These are phyloP conservation scores for Colletotrichum tropicicola DNA, from an alignment of 2,329 filamentous ascomycete genomes.

Conservation along the genomic window DNA sequence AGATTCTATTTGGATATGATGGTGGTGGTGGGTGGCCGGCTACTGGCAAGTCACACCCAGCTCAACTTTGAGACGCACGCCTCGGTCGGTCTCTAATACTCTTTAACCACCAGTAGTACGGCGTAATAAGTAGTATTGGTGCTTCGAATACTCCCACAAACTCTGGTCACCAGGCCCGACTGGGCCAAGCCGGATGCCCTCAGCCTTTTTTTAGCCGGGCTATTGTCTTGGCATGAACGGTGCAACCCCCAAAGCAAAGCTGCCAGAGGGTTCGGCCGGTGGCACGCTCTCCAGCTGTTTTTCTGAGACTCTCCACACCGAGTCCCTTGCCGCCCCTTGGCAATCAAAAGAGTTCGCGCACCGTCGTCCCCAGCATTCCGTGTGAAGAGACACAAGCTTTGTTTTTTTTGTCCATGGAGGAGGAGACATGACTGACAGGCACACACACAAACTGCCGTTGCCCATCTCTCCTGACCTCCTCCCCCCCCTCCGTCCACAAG, in stretches of 20 bases:
- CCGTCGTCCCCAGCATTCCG: no score
- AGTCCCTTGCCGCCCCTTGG: slow-evolving; percentile 9
- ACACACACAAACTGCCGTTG: no score
- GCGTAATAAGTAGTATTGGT: background rate
- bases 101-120: no score
- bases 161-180: background rate
- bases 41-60: background rate
- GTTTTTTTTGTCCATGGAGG: background rate
- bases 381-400: no score
- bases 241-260: background rate
- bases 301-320: slow-evolving; percentile 16
- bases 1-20: no score
- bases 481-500: background rate
- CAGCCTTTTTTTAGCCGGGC: background rate
- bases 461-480: background rate
- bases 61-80: no score
- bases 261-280: background rate
- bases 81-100: background rate
- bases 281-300: background rate
- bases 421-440: no score
- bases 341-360: slow-evolving; percentile 21
- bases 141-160: background rate
- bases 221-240: slow-evolving; percentile 15
- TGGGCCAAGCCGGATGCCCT: slow-evolving; percentile 17
- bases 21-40: no score